Percentiles rank a stretch among this genome's conserved stretches.
Conservation (phyloP, 345 rosid species). For the Melastoma malabathricum region DNA sequence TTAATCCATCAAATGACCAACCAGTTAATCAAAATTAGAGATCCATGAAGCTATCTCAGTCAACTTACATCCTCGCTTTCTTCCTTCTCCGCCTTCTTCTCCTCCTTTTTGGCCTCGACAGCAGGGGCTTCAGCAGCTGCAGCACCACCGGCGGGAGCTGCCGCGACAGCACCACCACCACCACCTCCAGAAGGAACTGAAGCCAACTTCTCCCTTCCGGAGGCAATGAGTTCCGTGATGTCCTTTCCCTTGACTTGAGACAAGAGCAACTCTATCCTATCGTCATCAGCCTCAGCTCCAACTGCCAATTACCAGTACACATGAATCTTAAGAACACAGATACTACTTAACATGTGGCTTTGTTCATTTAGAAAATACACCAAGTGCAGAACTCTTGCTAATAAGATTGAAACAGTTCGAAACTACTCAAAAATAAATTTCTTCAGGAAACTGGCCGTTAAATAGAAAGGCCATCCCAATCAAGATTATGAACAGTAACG, state of each 20-base stretch:
- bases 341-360: not conserved
- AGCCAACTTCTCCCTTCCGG: constrained; percentile 66
- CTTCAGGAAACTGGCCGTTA: too few species aligned
- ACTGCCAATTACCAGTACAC: constrained; percentile 16
- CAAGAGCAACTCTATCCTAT: constrained; percentile 43
- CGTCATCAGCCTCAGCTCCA: constrained; percentile 59
- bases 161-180: constrained; percentile 41
- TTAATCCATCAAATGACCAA: not conserved
- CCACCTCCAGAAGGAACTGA: constrained; percentile 64
- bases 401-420: too few species aligned
- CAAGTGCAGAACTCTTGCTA: not conserved
- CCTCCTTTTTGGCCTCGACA: constrained; percentile 52
- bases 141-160: constrained; percentile 24
- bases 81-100: constrained; percentile 67
- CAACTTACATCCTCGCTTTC: constrained; percentile 58
- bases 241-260: constrained; percentile 49
- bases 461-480: too few species aligned
- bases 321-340: not conserved
- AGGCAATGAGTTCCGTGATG: constrained; percentile 49
- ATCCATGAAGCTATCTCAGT: not conserved
- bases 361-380: not conserved
- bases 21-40: not conserved
- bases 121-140: constrained; percentile 35
- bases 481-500: too few species aligned
- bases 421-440: too few species aligned